Base-by-base conservation (phyloP, 1,284 basidiomycete species). In the Hymenochaete sp. region DNA sequence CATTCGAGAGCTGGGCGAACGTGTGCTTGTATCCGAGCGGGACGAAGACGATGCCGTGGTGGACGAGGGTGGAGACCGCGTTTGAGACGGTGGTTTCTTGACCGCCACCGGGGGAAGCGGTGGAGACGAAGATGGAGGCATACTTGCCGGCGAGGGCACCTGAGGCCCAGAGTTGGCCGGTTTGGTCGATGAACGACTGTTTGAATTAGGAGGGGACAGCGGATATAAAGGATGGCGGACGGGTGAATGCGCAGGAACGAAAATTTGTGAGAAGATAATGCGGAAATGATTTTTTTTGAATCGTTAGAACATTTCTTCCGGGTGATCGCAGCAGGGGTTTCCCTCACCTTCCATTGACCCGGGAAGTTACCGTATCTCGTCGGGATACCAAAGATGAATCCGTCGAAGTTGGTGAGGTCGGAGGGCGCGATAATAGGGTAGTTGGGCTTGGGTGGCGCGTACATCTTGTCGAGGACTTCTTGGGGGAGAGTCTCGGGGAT, bases 401-500 rank as follows among this genome's bases (percentile, higher is more conserved):
- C 82, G 54, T 87, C 81, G 59, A 72, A 83, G 43, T 79, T 63
- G 49, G 68, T 64, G 53, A 96, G 72, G 47, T 80, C 72, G 4
- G 71, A 67, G 35, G 83, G 75, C 13, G 69, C 71, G 59, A 93
- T 71, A 59, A 85, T 59, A 35, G 89, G 87, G 69, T 87, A 86
- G 52, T 72, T 66, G 50, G 78, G 72, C 60, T 82, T 84, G 32
- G 79, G 58, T 7, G 82, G 77, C 1, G 87, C 91, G 66, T 83
- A 65, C 77, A 96, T 79, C 66, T 81, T 77, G 50, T 61, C 62
- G 47, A 95, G 71, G 49, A 96, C 67, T 21, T 90, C 84, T n/a
- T 77, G 64, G 2, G 82, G 61, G 46, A 95, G 81, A 6, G 90
- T 96, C 71, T 97, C 93, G 45, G 80, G 67, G 56, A 93, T 79